Evolutionary conservation across 78 protist species (phyloP).

Genomic region (Monocercomonoides exilis): DNA sequence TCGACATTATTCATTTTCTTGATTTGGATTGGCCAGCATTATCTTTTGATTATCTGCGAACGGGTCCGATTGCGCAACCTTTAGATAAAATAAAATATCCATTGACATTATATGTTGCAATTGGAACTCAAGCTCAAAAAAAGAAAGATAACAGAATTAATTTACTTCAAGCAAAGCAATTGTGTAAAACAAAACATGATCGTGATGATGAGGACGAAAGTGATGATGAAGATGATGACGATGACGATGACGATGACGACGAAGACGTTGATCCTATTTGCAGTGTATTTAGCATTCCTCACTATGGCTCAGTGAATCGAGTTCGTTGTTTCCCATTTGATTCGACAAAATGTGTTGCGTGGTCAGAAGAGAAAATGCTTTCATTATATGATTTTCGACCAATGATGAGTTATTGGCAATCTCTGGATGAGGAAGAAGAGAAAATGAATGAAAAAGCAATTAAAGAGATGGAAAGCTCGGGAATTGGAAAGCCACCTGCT

Average conservation of each 20-base stretch:
- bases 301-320: not conserved
- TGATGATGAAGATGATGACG: not conserved
- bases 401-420: too few relatives aligned
- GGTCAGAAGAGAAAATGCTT: too few relatives aligned
- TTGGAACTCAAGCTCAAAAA: not conserved
- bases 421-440: too few relatives aligned
- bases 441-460: too few relatives aligned
- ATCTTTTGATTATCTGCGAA: not conserved
- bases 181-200: not conserved
- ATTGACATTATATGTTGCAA: not conserved
- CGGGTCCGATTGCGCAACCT: not conserved
- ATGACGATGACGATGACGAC: not conserved
- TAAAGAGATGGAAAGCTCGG: too few relatives aligned
- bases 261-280: not conserved
- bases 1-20: not conserved
- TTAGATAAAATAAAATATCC: not conserved
- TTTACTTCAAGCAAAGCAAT: not conserved
- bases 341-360: not conserved
- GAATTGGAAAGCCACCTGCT: too few relatives aligned
- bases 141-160: not conserved
- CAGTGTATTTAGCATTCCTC: not conserved
- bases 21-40: not conserved
- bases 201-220: not conserved
- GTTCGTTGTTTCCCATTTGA: not conserved
- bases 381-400: too few relatives aligned